phyloP scores from a whole-genome alignment of 2,329 filamentous ascomycete species.

The Rhinocladiella similis region DNA sequence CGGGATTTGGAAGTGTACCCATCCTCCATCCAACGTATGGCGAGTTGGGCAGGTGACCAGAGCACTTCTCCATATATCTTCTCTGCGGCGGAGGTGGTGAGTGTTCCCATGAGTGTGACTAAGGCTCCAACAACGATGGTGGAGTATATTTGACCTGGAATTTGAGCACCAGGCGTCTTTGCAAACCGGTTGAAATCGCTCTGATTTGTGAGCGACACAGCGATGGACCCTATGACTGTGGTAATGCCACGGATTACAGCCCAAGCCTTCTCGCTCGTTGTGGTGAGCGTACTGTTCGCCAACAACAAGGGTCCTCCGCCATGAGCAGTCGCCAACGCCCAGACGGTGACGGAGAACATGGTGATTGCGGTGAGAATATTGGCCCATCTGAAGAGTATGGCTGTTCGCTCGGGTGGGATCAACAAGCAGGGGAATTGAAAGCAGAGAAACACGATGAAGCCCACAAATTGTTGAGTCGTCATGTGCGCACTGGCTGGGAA shows the following conservation, averaged over 20 bases:
- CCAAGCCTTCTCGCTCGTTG: background rate
- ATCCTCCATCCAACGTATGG: conserved; percentile 35
- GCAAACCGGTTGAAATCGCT: conserved; percentile 57
- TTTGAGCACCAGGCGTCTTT: background rate
- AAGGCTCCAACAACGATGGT: conserved; percentile 44
- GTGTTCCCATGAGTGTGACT: conserved; percentile 7
- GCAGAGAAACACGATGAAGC: conserved; percentile 16
- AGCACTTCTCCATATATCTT: conserved; percentile 15
- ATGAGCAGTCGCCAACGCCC: conserved; percentile 2
- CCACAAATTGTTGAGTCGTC: conserved; percentile 13
- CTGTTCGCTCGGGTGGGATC: conserved; percentile 11
- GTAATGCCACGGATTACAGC: conserved; percentile 35
- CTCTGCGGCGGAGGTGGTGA: conserved; percentile 11
- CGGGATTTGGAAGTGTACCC: background rate
- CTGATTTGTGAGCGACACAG: conserved; percentile 46
- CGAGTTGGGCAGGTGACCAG: conserved; percentile 35
- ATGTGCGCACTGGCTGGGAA: conserved; percentile 10
- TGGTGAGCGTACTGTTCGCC: background rate
- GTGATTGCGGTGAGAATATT: conserved; percentile 9
- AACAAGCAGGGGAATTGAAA: conserved; percentile 12
- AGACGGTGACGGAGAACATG: conserved; percentile 13
- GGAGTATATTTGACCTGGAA: conserved; percentile 43
- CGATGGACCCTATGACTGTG: conserved; percentile 43
- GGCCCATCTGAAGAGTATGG: conserved; percentile 8
- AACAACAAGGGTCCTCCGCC: background rate